Evolutionary conservation across 2,329 filamentous ascomycete genomes (phyloP), one percentile per base, ranked within the genome.

Genomic region (Aspergillus melleus): DNA sequence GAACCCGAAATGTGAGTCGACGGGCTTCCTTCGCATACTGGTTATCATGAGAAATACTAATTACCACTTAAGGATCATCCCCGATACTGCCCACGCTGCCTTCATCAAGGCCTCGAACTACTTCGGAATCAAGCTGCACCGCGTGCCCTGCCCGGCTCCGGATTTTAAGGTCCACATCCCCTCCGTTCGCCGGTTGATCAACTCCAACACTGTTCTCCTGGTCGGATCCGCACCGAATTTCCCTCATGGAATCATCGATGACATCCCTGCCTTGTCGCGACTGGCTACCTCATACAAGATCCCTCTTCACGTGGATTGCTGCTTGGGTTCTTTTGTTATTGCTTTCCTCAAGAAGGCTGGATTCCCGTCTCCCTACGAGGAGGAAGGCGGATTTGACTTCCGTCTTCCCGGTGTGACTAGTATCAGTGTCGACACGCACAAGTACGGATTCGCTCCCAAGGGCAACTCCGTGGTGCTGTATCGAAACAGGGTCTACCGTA

Each of bases 361-460:
- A 49, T 98, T 96, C 76, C 75, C 78, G 9, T 79, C 77, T 14
- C 79, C 79, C 1, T 81, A 79, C 57, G 78, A 79, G 55, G 91
- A 96, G 63, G 85, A 90, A 22, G 87, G 90, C 67, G 88, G 87
- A 5, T 98, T 98, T 73, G 95, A 99, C 76, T 99, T 99, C 85
- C 88, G 90, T 58, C 87, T 96, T 60, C 92, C 91, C 67, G 95
- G 95, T 68, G 95, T 99, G 42, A 97, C 94, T 3, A 94, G 90
- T 76, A 98, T 99, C 76, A 92, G 88, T 66, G 96, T 93, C 76
- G 95, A 99, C 75, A 99, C 95, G 2, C 95, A 99, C 84, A 99
- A 99, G 77, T 99, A 99, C 75, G 95, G 95, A 42, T 99, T 99
- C 73, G 95, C 95, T 1, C 95, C 95, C 55, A 99, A 99, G 81